Evolutionary conservation across 1,284 basidiomycete genomes (phyloP), one percentile per base, ranked within the genome.

Genomic region (Phellopilus nigrolimitatus): DNA sequence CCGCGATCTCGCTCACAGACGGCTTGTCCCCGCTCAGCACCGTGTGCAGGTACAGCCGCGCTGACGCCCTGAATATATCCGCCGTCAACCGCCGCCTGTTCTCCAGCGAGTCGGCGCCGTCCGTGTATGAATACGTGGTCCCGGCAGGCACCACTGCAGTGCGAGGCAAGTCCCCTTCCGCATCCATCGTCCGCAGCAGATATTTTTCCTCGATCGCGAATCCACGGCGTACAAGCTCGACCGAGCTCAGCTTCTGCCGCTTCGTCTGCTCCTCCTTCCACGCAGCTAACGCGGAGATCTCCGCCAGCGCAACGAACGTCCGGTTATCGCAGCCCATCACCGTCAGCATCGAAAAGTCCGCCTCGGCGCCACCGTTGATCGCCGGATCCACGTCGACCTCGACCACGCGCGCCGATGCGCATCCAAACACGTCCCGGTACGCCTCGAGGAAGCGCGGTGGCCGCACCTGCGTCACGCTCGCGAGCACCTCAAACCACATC

Each of bases 281-380:
- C 53, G 62, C 64, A 28, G 81, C 74, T 9, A 91, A 74, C n/a
- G 68, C 69, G 6, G 81, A 79, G 13, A 80, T 83, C 68, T 89
- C 80, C 3, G 88, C 84, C 38, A 91, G 72, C 9, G 84, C 88
- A 69, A 86, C 84, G 39, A 90, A 79, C 58, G 88, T 78, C 55
- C 70, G 68, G 67, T 87, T 87, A 60, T 88, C 84, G 70, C 87
- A 89, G n/a, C 89, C 88, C 88, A 91, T 91, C 7, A 87, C 76
- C 36, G 75, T 72, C 65, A 88, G 73, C 87, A 90, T 90, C 22
- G 79, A 73, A 45, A 82, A 64, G 65, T 73, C 61, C 52, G 69
- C 62, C 36, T 65, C 57, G 19, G 33, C n/a, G n/a, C n/a, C n/a
- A n/a, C n/a, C n/a, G n/a, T n/a, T 47, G 49, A 44, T 49, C 46